A percentile compares a stretch with the other conserved stretches of the same genome.
Evolutionary conservation across 371 early-diverging fungal genomes (phyloP).

Genomic region (Rhizopus sp.): DNA sequence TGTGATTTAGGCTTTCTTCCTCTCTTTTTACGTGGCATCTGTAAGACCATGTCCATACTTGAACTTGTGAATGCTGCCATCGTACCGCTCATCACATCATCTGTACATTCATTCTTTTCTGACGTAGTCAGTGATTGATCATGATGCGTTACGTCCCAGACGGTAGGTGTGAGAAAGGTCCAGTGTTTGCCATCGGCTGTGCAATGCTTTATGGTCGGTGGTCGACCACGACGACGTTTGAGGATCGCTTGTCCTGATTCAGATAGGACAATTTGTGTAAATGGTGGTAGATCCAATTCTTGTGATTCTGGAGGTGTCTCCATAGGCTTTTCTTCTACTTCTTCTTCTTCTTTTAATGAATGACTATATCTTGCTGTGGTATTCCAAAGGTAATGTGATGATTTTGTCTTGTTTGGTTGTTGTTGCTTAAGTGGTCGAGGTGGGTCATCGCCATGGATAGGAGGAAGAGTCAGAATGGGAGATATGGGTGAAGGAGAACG

Average conservation of each 20-base stretch:
- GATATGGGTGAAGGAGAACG: conserved; percentile 17
- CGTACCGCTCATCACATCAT: conserved; percentile 21
- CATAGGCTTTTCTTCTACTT: too few relatives aligned
- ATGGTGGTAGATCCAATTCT: conserved; percentile 16
- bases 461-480: conserved; percentile 11
- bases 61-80: conserved; percentile 49
- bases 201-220: conserved; percentile 34
- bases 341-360: too few relatives aligned
- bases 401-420: neutral
- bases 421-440: conserved; percentile 19
- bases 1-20: conserved; percentile 53
- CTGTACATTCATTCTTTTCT: conserved; percentile 5
- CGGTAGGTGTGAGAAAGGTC: conserved; percentile 51
- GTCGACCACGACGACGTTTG: conserved; percentile 49
- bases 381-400: neutral
- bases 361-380: conserved; percentile 1
- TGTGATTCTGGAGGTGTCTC: neutral
- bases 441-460: conserved; percentile 31
- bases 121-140: neutral
- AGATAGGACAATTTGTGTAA: conserved; percentile 35
- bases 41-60: conserved; percentile 40
- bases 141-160: conserved; percentile 40
- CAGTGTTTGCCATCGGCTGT: conserved; percentile 37
- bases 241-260: conserved; percentile 40
- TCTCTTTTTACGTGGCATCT: conserved; percentile 47